Evolutionary conservation across 2,329 filamentous ascomycete species (phyloP).

Genomic region (Moelleriella libera): DNA sequence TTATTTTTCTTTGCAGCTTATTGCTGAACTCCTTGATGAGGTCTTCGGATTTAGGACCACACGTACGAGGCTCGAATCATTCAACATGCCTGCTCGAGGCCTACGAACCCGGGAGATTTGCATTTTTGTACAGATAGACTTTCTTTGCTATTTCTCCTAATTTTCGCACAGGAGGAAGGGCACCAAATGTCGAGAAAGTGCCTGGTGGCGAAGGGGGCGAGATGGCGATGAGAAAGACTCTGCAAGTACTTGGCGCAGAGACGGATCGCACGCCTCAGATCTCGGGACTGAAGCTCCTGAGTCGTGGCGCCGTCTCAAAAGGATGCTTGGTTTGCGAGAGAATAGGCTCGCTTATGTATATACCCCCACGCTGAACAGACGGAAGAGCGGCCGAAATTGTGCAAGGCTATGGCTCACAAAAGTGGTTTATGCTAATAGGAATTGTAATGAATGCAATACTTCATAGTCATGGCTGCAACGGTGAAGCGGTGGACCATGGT

Average conservation of each 20-base stretch:
- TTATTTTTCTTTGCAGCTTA: too few species aligned
- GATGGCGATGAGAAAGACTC: constrained; percentile 3
- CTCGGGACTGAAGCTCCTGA: too few species aligned
- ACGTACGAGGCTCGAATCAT: background rate
- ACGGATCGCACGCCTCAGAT: too few species aligned
- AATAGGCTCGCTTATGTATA: constrained; percentile 8
- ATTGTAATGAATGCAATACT: constrained; percentile 16
- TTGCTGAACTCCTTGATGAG: too few species aligned
- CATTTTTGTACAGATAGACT: constrained; percentile 27
- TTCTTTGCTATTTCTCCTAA: constrained; percentile 24
- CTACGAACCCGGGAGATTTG: constrained; percentile 8
- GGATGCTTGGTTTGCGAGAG: background rate
- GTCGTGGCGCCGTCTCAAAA: too few species aligned
- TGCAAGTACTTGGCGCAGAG: background rate
- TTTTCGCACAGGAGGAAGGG: constrained; percentile 15
- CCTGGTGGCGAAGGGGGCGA: constrained; percentile 12
- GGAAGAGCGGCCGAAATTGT: constrained; percentile 15
- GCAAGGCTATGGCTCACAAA: constrained; percentile 20
- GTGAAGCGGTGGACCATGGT: background rate
- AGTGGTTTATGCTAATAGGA: constrained; percentile 17
- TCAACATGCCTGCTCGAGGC: background rate
- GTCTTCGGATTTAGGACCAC: background rate
- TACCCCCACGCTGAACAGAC: constrained; percentile 15
- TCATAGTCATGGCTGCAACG: background rate
- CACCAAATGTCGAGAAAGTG: constrained; percentile 18